phyloP scores from a whole-genome alignment of 163 green algal genomes.

The Scenedesmus sp. region DNA sequence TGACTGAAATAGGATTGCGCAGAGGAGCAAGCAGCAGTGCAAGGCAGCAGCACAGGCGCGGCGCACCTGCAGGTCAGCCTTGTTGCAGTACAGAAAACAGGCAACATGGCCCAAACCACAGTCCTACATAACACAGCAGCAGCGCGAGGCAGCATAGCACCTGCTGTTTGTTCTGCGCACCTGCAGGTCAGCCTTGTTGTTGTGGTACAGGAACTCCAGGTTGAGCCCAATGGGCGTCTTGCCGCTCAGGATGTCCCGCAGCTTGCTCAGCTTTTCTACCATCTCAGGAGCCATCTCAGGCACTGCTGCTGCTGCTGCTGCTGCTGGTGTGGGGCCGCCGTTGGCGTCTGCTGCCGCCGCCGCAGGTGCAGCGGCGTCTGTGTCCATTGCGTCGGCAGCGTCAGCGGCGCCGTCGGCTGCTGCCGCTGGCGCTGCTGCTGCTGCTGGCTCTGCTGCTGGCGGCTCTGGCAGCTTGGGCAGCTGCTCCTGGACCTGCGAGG shows the following conservation, averaged over 20 bases:
- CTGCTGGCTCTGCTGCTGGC: slow-evolving; percentile 13
- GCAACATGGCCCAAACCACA: no score
- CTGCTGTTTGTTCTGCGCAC: not conserved
- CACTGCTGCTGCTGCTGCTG: not conserved
- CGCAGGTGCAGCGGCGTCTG: slow-evolving; percentile 52
- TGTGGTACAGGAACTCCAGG: slow-evolving; percentile 96
- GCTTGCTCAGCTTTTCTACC: slow-evolving; percentile 54
- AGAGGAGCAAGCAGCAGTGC: no score
- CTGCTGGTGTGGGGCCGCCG: slow-evolving; percentile 5
- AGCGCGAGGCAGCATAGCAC: no score
- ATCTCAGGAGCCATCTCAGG: slow-evolving; percentile 34
- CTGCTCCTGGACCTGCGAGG: slow-evolving; percentile 48
- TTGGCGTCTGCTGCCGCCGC: slow-evolving; percentile 44
- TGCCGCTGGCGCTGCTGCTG: slow-evolving; percentile 38
- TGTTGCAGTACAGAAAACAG: slow-evolving; percentile 74
- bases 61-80: slow-evolving; percentile 82
- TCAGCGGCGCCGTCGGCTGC: not conserved
- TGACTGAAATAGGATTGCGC: no score
- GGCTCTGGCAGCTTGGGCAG: slow-evolving; percentile 49
- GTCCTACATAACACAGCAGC: no score
- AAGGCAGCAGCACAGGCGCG: no score
- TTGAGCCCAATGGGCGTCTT: slow-evolving; percentile 90
- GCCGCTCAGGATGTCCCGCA: slow-evolving; percentile 89
- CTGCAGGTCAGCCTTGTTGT: slow-evolving; percentile 93
- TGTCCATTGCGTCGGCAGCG: slow-evolving; percentile 62